Evolutionary conservation across 1,139 yeast species (phyloP).

Genomic region (Saccharomyces pastorianus): DNA sequence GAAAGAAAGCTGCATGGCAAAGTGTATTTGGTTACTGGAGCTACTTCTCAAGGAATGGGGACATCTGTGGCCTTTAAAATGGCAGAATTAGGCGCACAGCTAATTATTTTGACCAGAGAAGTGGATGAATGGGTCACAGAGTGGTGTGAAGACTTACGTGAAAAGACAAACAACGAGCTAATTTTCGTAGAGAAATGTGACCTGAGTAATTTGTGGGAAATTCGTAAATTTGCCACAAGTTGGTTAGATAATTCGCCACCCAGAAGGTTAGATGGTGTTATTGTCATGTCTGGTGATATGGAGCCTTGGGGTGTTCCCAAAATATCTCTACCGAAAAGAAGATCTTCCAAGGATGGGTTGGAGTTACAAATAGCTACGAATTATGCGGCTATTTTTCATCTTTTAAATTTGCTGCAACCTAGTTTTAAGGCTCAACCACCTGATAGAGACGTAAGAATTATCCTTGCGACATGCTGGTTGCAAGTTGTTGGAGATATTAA

Average conservation of each 20-base stretch:
- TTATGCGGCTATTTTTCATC: conserved; percentile 71
- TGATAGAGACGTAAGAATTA: conserved; percentile 81
- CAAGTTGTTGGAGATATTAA: conserved; percentile 67
- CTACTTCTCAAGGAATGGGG: conserved; percentile 80
- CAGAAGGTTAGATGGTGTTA: conserved; percentile 76
- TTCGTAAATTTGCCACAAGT: conserved; percentile 85
- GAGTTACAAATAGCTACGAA: conserved; percentile 80
- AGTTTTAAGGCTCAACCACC: conserved; percentile 83
- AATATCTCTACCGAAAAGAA: conserved; percentile 35
- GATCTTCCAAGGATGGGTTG: conserved; percentile 68
- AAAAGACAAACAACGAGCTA: conserved; percentile 57
- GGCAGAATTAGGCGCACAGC: conserved; percentile 79
- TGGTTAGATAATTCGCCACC: conserved; percentile 93
- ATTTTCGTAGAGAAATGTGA: conserved; percentile 88
- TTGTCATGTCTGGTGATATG: conserved; percentile 81
- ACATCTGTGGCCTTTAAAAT: conserved; percentile 65
- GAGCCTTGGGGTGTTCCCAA: conserved; percentile 46
- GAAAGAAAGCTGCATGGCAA: conserved; percentile 87
- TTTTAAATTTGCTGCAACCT: conserved; percentile 71
- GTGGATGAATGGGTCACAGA: conserved; percentile 75
- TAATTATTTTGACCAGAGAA: conserved; percentile 61
- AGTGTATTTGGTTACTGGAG: conserved; percentile 79
- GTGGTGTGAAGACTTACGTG: conserved; percentile 69
- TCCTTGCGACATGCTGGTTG: conserved; percentile 67
- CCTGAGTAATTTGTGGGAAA: conserved; percentile 59